Evolutionary conservation across 2,329 filamentous ascomycete species (phyloP).

Genomic region (Neonectria neomacrospora): DNA sequence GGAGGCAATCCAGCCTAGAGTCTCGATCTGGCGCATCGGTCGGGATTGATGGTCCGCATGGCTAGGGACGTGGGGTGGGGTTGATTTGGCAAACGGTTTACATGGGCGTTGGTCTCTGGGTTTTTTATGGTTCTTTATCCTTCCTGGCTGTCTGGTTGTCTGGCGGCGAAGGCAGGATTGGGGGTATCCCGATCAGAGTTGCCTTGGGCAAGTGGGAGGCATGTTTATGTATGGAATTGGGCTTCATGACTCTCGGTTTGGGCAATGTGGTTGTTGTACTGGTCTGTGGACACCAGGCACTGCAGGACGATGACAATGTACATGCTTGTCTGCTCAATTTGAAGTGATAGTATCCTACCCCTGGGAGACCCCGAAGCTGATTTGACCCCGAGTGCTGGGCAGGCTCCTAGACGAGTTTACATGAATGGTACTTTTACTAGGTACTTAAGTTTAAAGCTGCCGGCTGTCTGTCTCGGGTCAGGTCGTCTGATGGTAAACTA

Average conservation of each 20-base stretch:
- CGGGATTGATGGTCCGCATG: constrained; percentile 32
- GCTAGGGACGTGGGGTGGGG: constrained; percentile 25
- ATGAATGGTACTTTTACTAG: too few species aligned
- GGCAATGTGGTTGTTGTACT: constrained; percentile 16
- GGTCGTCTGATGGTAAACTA: constrained; percentile 10
- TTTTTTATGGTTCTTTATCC: constrained; percentile 10
- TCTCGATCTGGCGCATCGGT: constrained; percentile 30
- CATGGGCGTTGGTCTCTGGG: constrained; percentile 36
- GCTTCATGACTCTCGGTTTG: constrained; percentile 33
- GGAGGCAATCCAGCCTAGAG: constrained; percentile 43
- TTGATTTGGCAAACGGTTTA: constrained; percentile 29
- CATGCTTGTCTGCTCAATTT: constrained; percentile 17
- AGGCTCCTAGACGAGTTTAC: neutral
- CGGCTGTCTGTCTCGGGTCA: neutral
- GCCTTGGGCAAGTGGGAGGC: constrained; percentile 32
- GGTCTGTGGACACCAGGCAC: constrained; percentile 16
- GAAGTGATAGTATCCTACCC: neutral
- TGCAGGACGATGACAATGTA: constrained; percentile 17
- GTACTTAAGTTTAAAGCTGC: neutral
- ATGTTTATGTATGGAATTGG: constrained; percentile 36
- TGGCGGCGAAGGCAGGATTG: constrained; percentile 30
- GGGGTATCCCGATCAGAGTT: constrained; percentile 26
- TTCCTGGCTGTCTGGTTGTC: constrained; percentile 8
- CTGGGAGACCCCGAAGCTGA: too few species aligned
- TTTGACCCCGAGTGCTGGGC: too few species aligned